phyloP scores from a whole-genome alignment of 129 eudicot species.

The Deinandra increscens region DNA sequence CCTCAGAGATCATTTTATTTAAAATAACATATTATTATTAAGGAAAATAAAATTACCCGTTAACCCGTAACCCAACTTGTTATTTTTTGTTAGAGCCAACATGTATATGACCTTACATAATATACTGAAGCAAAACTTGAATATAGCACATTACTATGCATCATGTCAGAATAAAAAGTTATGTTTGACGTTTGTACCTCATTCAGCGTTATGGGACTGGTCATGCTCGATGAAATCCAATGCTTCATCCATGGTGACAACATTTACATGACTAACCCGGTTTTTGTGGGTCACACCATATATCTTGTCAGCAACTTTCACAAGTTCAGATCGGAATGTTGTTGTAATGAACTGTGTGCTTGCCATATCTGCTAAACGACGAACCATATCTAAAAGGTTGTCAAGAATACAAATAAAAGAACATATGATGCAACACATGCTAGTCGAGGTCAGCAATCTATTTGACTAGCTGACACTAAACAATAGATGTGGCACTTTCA shows the following conservation, averaged over 20 bases:
- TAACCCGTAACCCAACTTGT: background rate
- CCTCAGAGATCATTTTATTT: no score
- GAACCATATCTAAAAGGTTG: conserved; percentile 77
- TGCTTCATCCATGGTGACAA: conserved; percentile 72
- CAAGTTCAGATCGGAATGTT: conserved; percentile 83
- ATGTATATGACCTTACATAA: background rate
- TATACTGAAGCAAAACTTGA: background rate
- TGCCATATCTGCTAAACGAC: conserved; percentile 87
- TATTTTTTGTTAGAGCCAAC: background rate
- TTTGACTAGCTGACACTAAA: conserved; percentile 4
- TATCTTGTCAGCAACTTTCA: conserved; percentile 95
- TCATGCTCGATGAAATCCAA: conserved; percentile 86
- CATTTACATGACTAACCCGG: conserved; percentile 82
- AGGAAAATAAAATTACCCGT: background rate
- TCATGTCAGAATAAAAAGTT: background rate
- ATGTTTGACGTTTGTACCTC: conserved; percentile 35
- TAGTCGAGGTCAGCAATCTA: background rate
- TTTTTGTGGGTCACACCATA: conserved; percentile 92
- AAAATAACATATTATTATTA: no score
- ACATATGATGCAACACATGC: background rate
- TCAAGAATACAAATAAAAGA: conserved; percentile 36
- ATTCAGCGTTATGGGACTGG: conserved; percentile 76
- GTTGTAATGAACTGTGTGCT: conserved; percentile 90
- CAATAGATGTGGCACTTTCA: background rate
- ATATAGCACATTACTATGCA: background rate